Percentiles rank a stretch among this genome's conserved stretches.
phyloP scores from a whole-genome alignment of 306 rosid genomes.

The Notholithocarpus densiflorus region DNA sequence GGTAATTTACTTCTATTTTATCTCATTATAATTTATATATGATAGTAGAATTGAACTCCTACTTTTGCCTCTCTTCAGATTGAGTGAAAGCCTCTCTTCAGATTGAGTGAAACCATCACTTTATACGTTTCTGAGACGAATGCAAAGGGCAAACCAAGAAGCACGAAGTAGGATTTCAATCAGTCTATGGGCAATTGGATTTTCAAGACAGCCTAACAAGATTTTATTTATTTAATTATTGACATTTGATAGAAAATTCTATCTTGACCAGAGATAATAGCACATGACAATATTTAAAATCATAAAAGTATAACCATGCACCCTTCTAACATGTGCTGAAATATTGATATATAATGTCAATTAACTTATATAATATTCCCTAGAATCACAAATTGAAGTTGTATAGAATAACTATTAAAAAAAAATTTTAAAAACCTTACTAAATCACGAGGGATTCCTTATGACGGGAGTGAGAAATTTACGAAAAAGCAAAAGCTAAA shows the following conservation, averaged over 20 bases:
- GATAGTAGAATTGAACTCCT: background rate
- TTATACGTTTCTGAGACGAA: constrained; percentile 2
- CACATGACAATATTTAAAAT: background rate
- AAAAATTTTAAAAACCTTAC: background rate
- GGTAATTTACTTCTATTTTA: constrained; percentile 6
- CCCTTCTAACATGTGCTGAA: background rate
- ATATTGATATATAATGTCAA: background rate
- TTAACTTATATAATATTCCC: no score
- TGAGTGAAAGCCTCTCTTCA: background rate
- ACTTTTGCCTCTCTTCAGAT: background rate
- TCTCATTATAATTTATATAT: constrained; percentile 1
- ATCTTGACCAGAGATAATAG: background rate
- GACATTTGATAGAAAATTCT: background rate
- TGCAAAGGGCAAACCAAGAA: background rate
- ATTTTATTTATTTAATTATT: background rate
- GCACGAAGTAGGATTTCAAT: constrained; percentile 4
- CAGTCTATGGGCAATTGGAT: background rate
- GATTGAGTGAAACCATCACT: background rate
- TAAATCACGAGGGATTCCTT: background rate
- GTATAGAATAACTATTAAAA: background rate
- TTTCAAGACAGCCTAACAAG: background rate
- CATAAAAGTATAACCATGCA: background rate
- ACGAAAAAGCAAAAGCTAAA: constrained; percentile 3
- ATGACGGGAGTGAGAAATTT: constrained; percentile 15
- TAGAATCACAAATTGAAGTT: background rate